Evolutionary conservation across 169 alveolate genomes (phyloP), one percentile per base, ranked within the genome.

Genomic region (Condylostoma magnum): DNA sequence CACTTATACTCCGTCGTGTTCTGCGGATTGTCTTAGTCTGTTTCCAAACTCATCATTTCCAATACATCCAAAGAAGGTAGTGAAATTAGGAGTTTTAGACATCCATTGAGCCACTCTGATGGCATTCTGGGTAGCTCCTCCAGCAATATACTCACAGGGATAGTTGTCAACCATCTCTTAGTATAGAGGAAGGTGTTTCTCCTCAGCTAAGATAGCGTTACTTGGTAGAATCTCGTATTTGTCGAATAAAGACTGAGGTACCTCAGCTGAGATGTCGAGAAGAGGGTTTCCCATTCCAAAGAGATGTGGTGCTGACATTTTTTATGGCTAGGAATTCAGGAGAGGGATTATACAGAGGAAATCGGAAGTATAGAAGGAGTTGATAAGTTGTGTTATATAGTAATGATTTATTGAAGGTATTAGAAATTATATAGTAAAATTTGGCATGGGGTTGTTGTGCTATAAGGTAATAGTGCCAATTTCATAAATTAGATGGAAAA

Each of bases 51-150:
- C 79, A 63, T 86, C 92, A 6, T 82, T 55, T 12, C 92, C 93
- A 44, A 90, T 69, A 36, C 84, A 51, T 33, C 95, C 95, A 25
- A 81, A 27, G 66, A 70, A 90, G 28, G 66, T 72, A 43, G 57
- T 46, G 28, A 80, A 74, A 50, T 55, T 48, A 2, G 43, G 41
- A 27, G 63, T 74, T 58, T 79, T 57, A 2, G 77, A 48, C 86
- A 90, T 82, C 82, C 87, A 83, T 69, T 85, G 89, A 44, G 89
- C 85, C 31, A 85, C 77, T 34, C 97, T 80, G 37, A 80, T 48
- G 47, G 91, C 41, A 85, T 93, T 93, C 70, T 77, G 91, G 47
- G 90, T 82, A 30, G 95, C 85, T 6, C 97, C 97, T 27, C 97
- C 97, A 0, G 95, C 86, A 53, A 88, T 66, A 55, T 51, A 82